Percentiles rank a stretch among this genome's conserved stretches.
Conservation (phyloP, 371 early-diverging fungal species). For the Circinella umbellata region DNA sequence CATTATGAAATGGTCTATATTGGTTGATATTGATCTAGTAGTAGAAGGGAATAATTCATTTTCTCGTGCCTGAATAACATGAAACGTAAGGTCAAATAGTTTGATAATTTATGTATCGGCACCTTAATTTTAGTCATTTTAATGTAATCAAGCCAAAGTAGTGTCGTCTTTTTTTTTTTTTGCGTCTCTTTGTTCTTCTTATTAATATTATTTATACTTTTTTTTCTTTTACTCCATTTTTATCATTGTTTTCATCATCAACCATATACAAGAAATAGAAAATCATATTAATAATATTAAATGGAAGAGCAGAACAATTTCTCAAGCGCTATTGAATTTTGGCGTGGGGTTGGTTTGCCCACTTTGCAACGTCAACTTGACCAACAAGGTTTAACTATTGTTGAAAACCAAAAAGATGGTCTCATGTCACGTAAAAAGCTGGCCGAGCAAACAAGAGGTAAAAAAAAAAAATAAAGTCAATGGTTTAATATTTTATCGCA, state of each 20-base stretch:
- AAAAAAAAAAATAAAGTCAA: background rate
- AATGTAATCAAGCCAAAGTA: too few species aligned
- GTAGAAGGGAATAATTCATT: too few species aligned
- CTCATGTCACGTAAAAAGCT: slow-evolving; percentile 79
- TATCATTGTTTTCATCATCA: background rate
- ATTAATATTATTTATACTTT: too few species aligned
- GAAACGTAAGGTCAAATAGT: too few species aligned
- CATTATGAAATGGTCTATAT: too few species aligned
- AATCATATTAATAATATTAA: background rate
- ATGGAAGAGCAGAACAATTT: slow-evolving; percentile 49
- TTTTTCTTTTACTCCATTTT: background rate
- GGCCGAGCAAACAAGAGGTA: slow-evolving; percentile 90
- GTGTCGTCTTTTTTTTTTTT: too few species aligned
- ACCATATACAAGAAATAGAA: background rate
- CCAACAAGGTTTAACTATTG: slow-evolving; percentile 74
- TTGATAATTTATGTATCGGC: too few species aligned
- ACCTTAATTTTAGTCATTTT: too few species aligned
- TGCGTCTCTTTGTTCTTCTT: too few species aligned
- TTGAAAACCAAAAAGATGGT: slow-evolving; percentile 86
- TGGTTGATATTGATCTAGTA: too few species aligned
- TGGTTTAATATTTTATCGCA: background rate
- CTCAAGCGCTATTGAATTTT: slow-evolving; percentile 60
- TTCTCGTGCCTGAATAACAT: too few species aligned
- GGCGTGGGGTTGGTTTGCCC: slow-evolving; percentile 71
- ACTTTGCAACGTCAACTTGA: slow-evolving; percentile 77